Conservation (phyloP, 768 basidiomycete species). For the Leccinum broughii region DNA sequence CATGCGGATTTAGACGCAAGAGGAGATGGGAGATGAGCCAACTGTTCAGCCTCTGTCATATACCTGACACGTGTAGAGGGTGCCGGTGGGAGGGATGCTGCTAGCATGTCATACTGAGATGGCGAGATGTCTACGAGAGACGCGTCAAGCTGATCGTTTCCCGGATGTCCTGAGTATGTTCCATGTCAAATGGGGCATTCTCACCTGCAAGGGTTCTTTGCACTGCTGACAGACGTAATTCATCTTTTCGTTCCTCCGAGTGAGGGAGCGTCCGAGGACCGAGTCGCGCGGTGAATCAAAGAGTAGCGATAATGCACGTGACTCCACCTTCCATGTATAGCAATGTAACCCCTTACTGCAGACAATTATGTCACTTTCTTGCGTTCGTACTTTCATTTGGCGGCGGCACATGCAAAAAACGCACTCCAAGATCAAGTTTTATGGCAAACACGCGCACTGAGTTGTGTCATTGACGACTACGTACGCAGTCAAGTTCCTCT, state of each 20-base stretch:
- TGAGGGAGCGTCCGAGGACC: no score
- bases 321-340: neutral
- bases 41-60: constrained; percentile 45
- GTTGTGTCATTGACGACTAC: constrained; percentile 5
- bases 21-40: constrained; percentile 47
- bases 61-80: constrained; percentile 41
- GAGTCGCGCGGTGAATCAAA: neutral
- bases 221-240: constrained; percentile 80
- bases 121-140: constrained; percentile 86
- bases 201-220: constrained; percentile 85
- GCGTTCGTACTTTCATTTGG: constrained; percentile 2
- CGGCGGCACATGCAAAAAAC: constrained; percentile 22
- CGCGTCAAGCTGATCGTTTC: constrained; percentile 66
- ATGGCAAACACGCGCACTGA: constrained; percentile 11
- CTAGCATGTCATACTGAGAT: constrained; percentile 85
- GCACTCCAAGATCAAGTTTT: constrained; percentile 6
- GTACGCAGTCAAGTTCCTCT: constrained; percentile 3
- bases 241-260: constrained; percentile 29
- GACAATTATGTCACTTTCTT: neutral
- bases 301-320: neutral
- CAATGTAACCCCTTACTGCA: neutral
- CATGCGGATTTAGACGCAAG: constrained; percentile 60
- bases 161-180: constrained; percentile 11
- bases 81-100: constrained; percentile 62
- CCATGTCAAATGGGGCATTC: constrained; percentile 4